Base-by-base conservation (phyloP, 2,329 filamentous ascomycete species). In the Monosporascus sp. region DNA sequence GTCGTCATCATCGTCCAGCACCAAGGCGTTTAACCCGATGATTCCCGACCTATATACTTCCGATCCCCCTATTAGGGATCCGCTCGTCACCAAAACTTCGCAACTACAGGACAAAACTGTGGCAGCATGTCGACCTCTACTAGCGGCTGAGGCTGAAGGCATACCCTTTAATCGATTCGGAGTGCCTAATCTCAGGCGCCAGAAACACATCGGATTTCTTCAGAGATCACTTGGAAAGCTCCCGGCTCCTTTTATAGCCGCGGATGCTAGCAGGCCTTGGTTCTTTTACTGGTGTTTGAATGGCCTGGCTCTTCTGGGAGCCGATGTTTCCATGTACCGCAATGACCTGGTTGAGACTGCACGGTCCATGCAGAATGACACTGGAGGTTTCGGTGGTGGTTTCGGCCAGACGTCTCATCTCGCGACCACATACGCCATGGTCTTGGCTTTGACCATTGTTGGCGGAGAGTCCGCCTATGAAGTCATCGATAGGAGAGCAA, bases 211-310 rank as follows among this genome's bases (percentile, higher is more conserved):
- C 54, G 70, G 67, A 37, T 92, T 90, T 65, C 71, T 92, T 48
- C 77, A 79, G 58, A 77, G 75, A 59, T 76, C 75, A 60, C 71
- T 87, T 35, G 75, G 74, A 24, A 76, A 75, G 48, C 83, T 95
- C 55, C 90, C 93, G 0, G 73, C 80, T 7, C 75, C 75, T 3
- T 96, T 88, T 70, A 84, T 87, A 50, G 79, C 79, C 48, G 82
- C 91, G 60, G 94, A 99, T 75, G 87, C 94, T 35, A 92, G 89
- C 66, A 79, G 93, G 52, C 92, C 94, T 9, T 99, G 94, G 94
- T 82, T 96, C 64, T 79, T 96, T 58, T 97, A 97, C 74, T 99
- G 94, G 94, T 88, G 83, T 50, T 76, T 97, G 51, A 83, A 86
- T 37, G 90, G 83, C 2, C 76, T 99, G 58, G 76, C 80, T 25